These are phyloP conservation scores for Russula griseocarnosa DNA, from an alignment of 768 basidiomycete species.

Conservation along the genomic window DNA sequence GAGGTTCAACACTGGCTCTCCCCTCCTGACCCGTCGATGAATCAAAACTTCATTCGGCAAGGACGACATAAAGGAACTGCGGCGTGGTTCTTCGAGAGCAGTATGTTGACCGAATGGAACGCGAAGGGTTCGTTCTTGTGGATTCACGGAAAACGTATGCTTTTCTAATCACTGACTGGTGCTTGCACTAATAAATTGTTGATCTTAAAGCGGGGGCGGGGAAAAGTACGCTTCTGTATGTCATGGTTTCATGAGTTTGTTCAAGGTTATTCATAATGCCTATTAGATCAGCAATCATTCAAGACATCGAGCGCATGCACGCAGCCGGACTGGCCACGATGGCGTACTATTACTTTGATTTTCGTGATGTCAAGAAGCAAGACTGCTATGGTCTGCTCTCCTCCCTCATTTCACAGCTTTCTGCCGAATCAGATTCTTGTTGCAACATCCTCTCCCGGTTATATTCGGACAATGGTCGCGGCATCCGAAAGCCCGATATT, in stretches of 20 bases:
- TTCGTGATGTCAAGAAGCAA: constrained; percentile 13
- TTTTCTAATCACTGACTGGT: too few relatives aligned
- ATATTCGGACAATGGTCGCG: not conserved
- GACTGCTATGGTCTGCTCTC: constrained; percentile 4
- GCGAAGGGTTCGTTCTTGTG: constrained; percentile 2
- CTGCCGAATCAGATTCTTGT: not conserved
- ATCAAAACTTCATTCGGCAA: not conserved
- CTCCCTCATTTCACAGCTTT: constrained; percentile 6
- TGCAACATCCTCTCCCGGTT: not conserved
- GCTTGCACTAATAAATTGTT: too few relatives aligned
- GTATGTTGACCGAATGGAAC: not conserved
- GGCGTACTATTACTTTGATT: constrained; percentile 18
- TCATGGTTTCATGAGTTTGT: too few relatives aligned
- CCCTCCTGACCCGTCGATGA: constrained; percentile 6
- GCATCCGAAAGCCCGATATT: not conserved
- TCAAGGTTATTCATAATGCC: not conserved
- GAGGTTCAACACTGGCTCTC: constrained; percentile 6
- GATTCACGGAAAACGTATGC: constrained; percentile 15
- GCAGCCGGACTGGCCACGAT: not conserved
- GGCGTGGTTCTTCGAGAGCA: constrained; percentile 2
- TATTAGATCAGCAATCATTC: constrained; percentile 3
- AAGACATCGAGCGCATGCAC: not conserved
- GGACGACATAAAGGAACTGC: not conserved
- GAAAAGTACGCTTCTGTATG: constrained; percentile 15
- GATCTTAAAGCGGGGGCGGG: not conserved